Evolutionary conservation across 306 rosid genomes (phyloP), one percentile per base, ranked within the genome.

Genomic region (Carpinus viminea): DNA sequence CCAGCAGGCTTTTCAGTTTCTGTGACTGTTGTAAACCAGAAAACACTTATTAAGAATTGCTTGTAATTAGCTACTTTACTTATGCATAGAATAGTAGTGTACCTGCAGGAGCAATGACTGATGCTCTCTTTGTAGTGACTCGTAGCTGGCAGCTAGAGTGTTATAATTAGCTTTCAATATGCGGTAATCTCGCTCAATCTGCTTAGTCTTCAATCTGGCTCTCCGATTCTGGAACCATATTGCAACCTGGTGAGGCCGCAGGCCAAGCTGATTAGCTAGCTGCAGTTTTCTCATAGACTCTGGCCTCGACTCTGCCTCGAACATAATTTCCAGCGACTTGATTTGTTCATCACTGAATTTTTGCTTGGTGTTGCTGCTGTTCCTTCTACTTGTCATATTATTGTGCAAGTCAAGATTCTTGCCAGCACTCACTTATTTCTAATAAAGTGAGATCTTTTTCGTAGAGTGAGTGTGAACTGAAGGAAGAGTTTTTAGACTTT

Each of bases 201-300:
- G 93, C 90, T 91, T 95, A 61, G 97, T 90, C 84, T 92, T 94
- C 92, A 92, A 92, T 21, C 98, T 86, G 68, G 98, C 98, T 73
- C 98, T 80, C 86, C 89, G 91, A 80, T 95, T 95, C 87, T 93
- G 99, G 76, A 95, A 95, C 97, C 99, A 95, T 16, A 93, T 90
- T 20, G 98, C 97, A 70, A 95, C 96, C 73, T 95, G 96, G 45
- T 94, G 82, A 16, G 98, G 97, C 46, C 89, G 97, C 90, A 95
- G 86, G 16, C 98, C 99, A 72, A 95, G 88, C 24, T 95, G 93
- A n/a, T 83, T 83, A 4, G 98, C 99, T 11, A 93, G 41, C 78
- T 95, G 87, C 73, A 86, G 21, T 87, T 93, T 93, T 86, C 84
- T 91, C 65, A 85, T 76, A 0, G 96, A 91, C 66, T 95, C 99